Conservation (phyloP, 768 basidiomycete genomes). For the Boletus rubescentipes region DNA sequence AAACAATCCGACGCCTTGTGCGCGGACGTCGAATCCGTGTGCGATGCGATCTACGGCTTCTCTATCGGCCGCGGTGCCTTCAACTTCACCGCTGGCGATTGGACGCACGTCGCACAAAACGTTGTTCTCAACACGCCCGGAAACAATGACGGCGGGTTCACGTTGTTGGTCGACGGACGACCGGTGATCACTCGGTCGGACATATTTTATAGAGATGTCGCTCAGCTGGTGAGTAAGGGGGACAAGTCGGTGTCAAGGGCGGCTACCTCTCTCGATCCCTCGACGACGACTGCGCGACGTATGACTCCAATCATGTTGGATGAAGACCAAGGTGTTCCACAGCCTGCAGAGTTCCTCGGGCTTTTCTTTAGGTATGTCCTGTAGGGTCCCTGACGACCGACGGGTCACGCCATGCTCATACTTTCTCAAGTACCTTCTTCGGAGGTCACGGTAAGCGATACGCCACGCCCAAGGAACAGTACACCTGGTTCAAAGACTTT, state of each 20-base stretch:
- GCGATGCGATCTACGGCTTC: constrained; percentile 65
- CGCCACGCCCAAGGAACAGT: constrained; percentile 66
- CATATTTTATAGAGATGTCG: constrained; percentile 58
- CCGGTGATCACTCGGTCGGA: constrained; percentile 53
- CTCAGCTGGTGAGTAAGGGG: constrained; percentile 16
- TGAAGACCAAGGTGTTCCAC: background rate
- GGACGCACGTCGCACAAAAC: constrained; percentile 73
- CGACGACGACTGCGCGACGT: too few relatives aligned
- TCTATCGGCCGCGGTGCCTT: constrained; percentile 77
- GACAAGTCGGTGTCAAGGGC: background rate
- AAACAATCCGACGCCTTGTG: constrained; percentile 64
- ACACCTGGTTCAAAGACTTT: constrained; percentile 75
- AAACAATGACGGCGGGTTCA: constrained; percentile 61
- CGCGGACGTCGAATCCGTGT: constrained; percentile 55
- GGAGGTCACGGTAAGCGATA: constrained; percentile 34
- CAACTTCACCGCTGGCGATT: constrained; percentile 55
- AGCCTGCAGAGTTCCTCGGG: constrained; percentile 17
- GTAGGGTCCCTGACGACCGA: background rate
- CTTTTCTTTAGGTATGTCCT: constrained; percentile 73
- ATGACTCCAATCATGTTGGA: background rate
- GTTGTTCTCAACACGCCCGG: constrained; percentile 77
- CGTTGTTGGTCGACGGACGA: constrained; percentile 60
- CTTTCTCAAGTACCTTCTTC: constrained; percentile 62
- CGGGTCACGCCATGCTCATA: background rate
- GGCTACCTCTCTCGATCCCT: background rate